Base-by-base conservation (phyloP, 257 asterid genomes). In the Penstemon newberryi region DNA sequence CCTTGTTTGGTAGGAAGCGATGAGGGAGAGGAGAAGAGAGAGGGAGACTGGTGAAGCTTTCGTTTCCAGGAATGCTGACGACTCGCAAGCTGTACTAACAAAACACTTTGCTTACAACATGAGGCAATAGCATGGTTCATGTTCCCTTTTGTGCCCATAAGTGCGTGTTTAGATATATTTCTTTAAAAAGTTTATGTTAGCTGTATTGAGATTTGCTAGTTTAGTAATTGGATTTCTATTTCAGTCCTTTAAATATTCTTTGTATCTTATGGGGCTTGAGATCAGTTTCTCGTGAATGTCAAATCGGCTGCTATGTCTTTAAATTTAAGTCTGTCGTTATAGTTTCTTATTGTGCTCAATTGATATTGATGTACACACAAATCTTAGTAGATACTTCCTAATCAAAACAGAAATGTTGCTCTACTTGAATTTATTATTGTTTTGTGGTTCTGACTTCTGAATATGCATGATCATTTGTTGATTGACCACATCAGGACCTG, bases 401-500 rank as follows among this genome's bases (percentile, higher is more conserved):
- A 42, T 45, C 25, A 25, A 9, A 51, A 72, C 46, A 8, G 11
- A 39, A 9, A 47, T 18, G 51, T 45, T 54, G 49, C 58, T 53
- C 40, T 45, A 36, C 13, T 39, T 64, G 56, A 39, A 59, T 65
- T 46, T 59, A 0, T 33, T 61, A 7, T 50, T 54, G 45, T 25
- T 40, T 37, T 56, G 53, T 57, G 54, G n/a, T 60, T 69, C 41
- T 60, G 71, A 58, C 0, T 59, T 40, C 8, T 40, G n/a, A 25
- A 51, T 62, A 8, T 66, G 46, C 66, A 57, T 41, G 54, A 49
- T 53, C 8, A 38, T 54, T 18, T 42, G 13, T 57, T 66, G 70
- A 39, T 44, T 39, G 56, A 69, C 53, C 38, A 15, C 41, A 59
- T 39, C 56, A 60, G 56, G 49, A 47, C 15, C 6, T 53, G 59